phyloP scores from a whole-genome alignment of 768 basidiomycete species.

The Rickenella mellea region DNA sequence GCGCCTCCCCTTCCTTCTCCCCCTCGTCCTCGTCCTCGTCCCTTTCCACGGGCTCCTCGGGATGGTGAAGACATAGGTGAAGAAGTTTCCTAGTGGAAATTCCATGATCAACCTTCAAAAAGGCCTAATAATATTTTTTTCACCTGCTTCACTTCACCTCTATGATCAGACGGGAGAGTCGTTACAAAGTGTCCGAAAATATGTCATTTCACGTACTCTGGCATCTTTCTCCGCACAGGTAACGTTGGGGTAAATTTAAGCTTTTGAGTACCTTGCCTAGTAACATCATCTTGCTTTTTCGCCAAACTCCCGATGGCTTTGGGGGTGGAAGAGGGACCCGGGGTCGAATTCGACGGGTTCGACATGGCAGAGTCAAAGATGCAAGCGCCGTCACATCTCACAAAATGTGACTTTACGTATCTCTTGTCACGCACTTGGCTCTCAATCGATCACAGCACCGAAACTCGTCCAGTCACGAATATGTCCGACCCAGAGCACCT shows the following conservation, averaged over 20 bases:
- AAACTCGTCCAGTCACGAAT: conserved; percentile 25
- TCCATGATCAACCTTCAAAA: background rate
- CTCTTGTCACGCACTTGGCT: too few relatives aligned
- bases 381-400: too few relatives aligned
- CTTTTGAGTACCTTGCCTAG: conserved; percentile 64
- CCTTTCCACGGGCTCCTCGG: conserved; percentile 34
- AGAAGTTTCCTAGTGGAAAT: conserved; percentile 35
- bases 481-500: conserved; percentile 46
- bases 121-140: background rate
- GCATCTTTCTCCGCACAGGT: conserved; percentile 67
- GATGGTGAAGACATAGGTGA: conserved; percentile 22
- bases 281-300: conserved; percentile 60
- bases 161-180: too few relatives aligned
- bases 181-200: too few relatives aligned
- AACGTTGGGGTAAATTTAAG: conserved; percentile 76
- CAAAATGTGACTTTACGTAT: too few relatives aligned
- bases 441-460: too few relatives aligned
- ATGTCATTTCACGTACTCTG: conserved; percentile 44
- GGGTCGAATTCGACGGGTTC: too few relatives aligned
- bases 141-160: conserved; percentile 4
- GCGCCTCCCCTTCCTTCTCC: conserved; percentile 44
- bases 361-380: too few relatives aligned
- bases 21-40: conserved; percentile 30
- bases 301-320: conserved; percentile 74
- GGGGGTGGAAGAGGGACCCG: conserved; percentile 17